Evolutionary conservation across 108 stramenopile species (phyloP), one percentile per base, ranked within the genome.

Genomic region (Nitzschia putrida): DNA sequence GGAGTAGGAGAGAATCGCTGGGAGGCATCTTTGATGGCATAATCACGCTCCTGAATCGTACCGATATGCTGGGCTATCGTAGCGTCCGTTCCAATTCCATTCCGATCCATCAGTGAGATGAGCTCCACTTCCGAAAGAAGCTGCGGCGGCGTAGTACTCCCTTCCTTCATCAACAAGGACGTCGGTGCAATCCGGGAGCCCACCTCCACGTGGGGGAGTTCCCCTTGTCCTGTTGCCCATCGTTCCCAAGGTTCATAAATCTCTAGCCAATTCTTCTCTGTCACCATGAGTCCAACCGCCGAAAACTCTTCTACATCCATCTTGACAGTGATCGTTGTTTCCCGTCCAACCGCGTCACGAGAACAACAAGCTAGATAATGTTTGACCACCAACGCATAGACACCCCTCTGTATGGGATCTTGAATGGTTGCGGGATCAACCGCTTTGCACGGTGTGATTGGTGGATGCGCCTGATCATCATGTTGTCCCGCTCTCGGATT

Each of bases 311-410:
- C 98, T 0, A 82, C 82, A 8, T 85, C 94, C 57, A 96, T 89
- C 68, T 82, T 77, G 16, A 94, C 90, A 1, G 80, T 87, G 2
- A 96, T 75, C 11, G 74, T 77, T 16, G 96, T 98, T 73, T 94
- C 92, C 51, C 86, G 73, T 14, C 98, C 98, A 8, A 87, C 53
- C 18, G 97, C 98, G 74, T 99, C 99, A 61, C 89, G 69, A 24
- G 96, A 91, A 74, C 99, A 99, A 64, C 96, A 97, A 10, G 99
- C 99, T n/a, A 99, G 78, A 64, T 98, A 99, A 64, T 99, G 99
- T 67, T 97, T 91, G 18, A 88, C 88, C 13, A 99, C 84, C 41
- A 98, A 82, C 40, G 80, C 87, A 71, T 98, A 99, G 14, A 98
- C 78, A 23, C 79, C 83, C 51, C 87, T 57, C 70, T 96, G 89